Base-by-base conservation (phyloP, 1,284 basidiomycete genomes). In the Marasmius tenuissimus region DNA sequence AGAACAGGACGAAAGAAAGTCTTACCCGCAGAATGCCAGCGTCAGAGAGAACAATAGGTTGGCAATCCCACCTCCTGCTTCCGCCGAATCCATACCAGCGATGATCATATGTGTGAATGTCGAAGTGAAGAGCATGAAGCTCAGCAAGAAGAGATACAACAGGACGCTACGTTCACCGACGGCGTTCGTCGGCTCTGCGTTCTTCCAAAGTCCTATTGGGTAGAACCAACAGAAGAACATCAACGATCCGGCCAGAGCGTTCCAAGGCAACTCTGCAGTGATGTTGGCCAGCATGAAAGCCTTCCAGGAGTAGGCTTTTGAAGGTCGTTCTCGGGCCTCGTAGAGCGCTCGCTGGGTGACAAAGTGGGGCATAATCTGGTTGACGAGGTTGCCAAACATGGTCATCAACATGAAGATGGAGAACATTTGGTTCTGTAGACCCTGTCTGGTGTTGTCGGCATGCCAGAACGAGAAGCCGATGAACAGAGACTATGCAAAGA, bases 241-340 rank as follows among this genome's bases (percentile, higher is more conserved):
- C 1, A 90, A 56, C 0, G 79, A 75, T 0, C 85, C 83, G 14
- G 82, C 83, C 3, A 87, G 54, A 20, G 90, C 80, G 66, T 90
- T 88, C 82, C 87, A 88, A 0, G 89, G 89, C 2, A 89, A 62
- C 65, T 89, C 88, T 33, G 83, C 81, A 3, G 87, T 67, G 61
- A 91, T 79, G 65, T 89, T 88, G 0, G 86, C 78, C 0, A 85
- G 80, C 52, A 88, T 71, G 52, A 95, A 83, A 1, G 91, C 86
- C 6, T 86, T 80, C 94, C 94, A 96, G 56, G 85, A 86, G 77
- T 95, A 96, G 70, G 92, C 92, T 69, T 86, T 85, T 60, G 84
- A 85, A 0, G 89, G 81, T 1, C 86, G 82, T 72, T 93, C 92
- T 37, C 91, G 83, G 11, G 86, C 85, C 70, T 92, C 89, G 71